phyloP scores from a whole-genome alignment of 306 rosid species.

The Pyrus communis region DNA sequence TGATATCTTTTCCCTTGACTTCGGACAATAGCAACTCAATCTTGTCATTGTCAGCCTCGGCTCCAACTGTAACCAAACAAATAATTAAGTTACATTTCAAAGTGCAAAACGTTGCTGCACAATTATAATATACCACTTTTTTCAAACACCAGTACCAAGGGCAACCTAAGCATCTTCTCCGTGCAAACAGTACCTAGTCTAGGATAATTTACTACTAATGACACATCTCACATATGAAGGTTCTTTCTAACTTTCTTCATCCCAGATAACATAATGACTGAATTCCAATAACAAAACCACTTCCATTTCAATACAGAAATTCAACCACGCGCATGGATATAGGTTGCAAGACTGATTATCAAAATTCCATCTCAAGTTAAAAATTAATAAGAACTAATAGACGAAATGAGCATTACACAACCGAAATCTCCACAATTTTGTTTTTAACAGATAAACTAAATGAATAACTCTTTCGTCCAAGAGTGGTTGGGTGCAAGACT shows the following conservation, averaged over 20 bases:
- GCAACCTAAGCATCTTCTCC: not conserved
- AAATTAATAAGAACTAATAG: not conserved
- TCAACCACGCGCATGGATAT: too few relatives aligned
- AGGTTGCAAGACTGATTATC: not conserved
- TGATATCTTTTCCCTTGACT: constrained; percentile 52
- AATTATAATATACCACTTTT: not conserved
- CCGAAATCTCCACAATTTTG: not conserved
- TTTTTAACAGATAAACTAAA: not conserved
- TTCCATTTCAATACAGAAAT: not conserved
- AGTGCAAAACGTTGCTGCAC: not conserved
- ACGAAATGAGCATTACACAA: not conserved
- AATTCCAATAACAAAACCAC: not conserved
- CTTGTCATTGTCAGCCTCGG: constrained; percentile 40
- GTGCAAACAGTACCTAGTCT: not conserved
- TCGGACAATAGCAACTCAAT: constrained; percentile 45
- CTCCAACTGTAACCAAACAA: constrained; percentile 41
- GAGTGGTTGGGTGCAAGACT: too few relatives aligned
- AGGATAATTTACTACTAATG: not conserved
- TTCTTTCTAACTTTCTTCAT: not conserved
- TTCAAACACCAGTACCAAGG: not conserved
- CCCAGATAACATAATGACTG: not conserved
- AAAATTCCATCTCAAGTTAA: not conserved
- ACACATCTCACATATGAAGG: not conserved
- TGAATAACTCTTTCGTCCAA: not conserved
- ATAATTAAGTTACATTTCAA: not conserved